These are phyloP conservation scores for Claviceps paspali DNA, from an alignment of 2,329 filamentous ascomycete genomes.

Conservation along the genomic window DNA sequence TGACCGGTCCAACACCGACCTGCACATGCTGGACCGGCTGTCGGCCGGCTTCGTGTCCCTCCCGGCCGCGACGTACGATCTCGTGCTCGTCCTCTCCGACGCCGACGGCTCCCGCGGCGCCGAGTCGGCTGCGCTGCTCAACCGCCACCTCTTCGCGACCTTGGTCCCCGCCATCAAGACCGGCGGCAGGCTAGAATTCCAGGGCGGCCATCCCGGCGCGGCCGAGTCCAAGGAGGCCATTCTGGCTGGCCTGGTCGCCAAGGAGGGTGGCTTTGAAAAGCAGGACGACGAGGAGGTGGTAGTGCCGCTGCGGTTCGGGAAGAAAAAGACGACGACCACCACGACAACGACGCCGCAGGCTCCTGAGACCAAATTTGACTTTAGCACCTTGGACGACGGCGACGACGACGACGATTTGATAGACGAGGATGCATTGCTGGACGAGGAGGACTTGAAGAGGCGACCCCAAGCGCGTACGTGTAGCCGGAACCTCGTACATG, in stretches of 20 bases:
- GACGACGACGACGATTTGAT: conserved; percentile 67
- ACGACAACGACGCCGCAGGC: no score
- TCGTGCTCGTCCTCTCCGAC: conserved; percentile 71
- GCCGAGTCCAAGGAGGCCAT: conserved; percentile 60
- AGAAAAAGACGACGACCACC: conserved; percentile 23
- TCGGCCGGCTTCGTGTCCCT: conserved; percentile 67
- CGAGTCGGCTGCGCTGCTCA: conserved; percentile 47
- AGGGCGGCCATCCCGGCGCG: conserved; percentile 44
- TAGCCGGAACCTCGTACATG: no score
- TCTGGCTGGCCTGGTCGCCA: conserved; percentile 60
- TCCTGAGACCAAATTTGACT: conserved; percentile 30
- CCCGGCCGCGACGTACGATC: conserved; percentile 63
- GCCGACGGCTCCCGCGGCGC: conserved; percentile 46
- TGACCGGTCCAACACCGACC: conserved; percentile 63
- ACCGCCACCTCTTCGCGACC: conserved; percentile 49
- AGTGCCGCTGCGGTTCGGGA: conserved; percentile 30
- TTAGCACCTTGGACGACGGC: conserved; percentile 38
- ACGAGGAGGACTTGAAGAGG: conserved; percentile 66
- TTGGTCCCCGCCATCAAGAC: conserved; percentile 57
- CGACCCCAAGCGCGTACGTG: conserved; percentile 68
- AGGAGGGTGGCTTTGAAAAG: conserved; percentile 55
- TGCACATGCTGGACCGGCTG: conserved; percentile 96
- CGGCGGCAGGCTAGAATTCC: conserved; percentile 51
- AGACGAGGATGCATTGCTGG: conserved; percentile 77
- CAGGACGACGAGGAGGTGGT: conserved; percentile 46